Evolutionary conservation across 129 eudicot species (phyloP), one percentile per base, ranked within the genome.

Genomic region (Erigeron canadensis): DNA sequence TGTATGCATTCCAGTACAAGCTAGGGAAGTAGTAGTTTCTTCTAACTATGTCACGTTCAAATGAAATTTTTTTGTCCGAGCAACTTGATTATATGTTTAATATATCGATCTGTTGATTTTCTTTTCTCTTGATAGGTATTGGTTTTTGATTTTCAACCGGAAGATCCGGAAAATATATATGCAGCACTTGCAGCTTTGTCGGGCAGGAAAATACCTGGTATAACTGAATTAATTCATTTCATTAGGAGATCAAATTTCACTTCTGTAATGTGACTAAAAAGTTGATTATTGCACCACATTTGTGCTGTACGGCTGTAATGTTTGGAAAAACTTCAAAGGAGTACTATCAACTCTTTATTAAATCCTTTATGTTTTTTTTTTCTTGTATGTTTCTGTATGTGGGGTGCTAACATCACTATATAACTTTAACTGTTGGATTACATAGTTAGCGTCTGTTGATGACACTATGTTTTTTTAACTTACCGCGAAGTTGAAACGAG

Each of bases 81-180:
- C 18, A 44, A 65, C 28, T 43, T 3, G 63, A 69, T 15, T 10
- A 50, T 34, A 23, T 5, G 7, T n/a, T 70, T 63, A 8, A 62
- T 63, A n/a, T 15, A 63, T 63, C 17, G 51, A 21, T 64, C 57
- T 22, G 15, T 55, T 75, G 38, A 41, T 22, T 51, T 63, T 42
- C 10, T 21, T 57, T 13, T 66, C 46, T 38, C 9, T 54, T 45
- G 51, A 17, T 45, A 86, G 95, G 88, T 75, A 38, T 45, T 90
- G 65, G 98, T 94, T 8, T 94, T 77, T 72, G 97, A 89, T 87
- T 94, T 89, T 79, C 97, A 94, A 72, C 98, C 98, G 9, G 69
- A 77, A 84, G 93, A 89, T 75, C 96, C 98, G 65, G 98, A 94
- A 79, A 82, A 77, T 74, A 39, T 89, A 56, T 84, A 61, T 54